Conservation (phyloP, 2,329 filamentous ascomycete species). For the Alternaria sp. region DNA sequence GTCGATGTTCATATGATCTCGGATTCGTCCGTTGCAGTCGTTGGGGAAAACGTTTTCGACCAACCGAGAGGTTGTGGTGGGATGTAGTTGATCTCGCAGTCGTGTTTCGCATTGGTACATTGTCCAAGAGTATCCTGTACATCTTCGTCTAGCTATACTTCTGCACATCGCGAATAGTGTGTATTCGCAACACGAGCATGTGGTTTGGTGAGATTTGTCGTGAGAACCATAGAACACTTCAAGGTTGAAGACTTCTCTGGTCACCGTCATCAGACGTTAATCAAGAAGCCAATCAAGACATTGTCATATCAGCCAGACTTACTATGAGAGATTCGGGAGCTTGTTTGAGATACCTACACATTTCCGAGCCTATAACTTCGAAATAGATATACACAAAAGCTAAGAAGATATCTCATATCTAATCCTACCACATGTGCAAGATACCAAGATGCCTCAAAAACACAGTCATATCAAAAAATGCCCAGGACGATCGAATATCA, state of each 20-base stretch:
- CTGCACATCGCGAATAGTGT: too few species aligned
- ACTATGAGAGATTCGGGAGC: background rate
- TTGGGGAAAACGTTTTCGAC: background rate
- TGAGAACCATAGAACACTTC: background rate
- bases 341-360: background rate
- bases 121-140: too few species aligned
- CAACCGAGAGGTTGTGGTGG: background rate
- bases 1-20: background rate
- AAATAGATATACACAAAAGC: background rate
- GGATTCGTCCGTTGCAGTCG: background rate
- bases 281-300: background rate
- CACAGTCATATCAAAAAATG: background rate
- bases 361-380: background rate
- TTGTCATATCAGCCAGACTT: background rate
- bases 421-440: background rate
- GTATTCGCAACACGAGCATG: too few species aligned
- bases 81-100: conserved; percentile 1
- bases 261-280: background rate
- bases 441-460: background rate
- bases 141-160: too few species aligned
- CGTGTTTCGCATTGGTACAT: background rate
- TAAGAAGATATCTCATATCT: background rate
- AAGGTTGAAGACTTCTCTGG: background rate
- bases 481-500: background rate
- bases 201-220: too few species aligned